phyloP scores from a whole-genome alignment of 345 rosid genomes.

The Carallia brachiata region DNA sequence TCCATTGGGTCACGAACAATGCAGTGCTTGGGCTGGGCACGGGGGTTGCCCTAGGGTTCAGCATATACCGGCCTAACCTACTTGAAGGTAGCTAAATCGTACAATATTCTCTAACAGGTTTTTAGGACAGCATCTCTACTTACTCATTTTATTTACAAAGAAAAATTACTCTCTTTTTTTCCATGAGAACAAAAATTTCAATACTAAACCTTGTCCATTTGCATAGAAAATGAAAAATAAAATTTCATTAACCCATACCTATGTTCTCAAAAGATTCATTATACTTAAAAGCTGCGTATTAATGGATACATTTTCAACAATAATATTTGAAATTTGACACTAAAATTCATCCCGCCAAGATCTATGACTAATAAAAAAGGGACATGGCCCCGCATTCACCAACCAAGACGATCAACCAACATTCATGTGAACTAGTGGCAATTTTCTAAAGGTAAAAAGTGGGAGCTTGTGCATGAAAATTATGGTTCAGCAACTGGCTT shows the following conservation, averaged over 20 bases:
- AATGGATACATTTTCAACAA: background rate
- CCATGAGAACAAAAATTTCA: no score
- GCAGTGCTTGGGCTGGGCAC: no score
- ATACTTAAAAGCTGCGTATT: background rate
- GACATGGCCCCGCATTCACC: conserved; percentile 11
- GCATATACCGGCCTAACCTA: no score
- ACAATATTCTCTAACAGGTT: no score
- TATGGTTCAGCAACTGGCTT: background rate
- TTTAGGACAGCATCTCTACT: no score
- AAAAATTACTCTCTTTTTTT: no score
- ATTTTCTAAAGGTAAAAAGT: background rate
- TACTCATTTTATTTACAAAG: no score
- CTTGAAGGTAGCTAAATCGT: no score
- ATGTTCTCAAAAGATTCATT: background rate
- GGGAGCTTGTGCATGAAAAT: background rate
- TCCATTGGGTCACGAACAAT: no score
- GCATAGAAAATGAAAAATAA: background rate
- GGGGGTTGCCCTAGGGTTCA: no score
- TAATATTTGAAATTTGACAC: no score
- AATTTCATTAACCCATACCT: background rate
- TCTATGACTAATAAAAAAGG: background rate
- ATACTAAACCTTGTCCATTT: background rate
- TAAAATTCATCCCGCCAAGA: conserved; percentile 16
- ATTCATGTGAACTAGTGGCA: background rate
- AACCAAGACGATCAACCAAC: background rate